phyloP scores from a whole-genome alignment of 2,329 filamentous ascomycete species.

The Zasmidium cellare region DNA sequence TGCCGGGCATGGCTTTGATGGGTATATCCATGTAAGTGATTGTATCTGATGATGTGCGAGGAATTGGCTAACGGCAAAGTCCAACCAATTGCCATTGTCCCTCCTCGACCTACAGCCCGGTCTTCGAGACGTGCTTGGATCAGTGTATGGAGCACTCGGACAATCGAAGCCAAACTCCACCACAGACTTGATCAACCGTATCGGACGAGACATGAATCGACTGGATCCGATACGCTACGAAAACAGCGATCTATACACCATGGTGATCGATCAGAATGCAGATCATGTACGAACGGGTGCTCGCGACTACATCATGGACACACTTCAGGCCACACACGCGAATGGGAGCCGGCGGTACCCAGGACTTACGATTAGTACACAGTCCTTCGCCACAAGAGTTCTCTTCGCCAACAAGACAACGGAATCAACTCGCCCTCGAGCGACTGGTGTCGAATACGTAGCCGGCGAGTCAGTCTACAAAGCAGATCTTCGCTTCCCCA shows the following conservation, averaged over 20 bases:
- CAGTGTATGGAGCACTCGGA: too few relatives aligned
- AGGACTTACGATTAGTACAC: conserved; percentile 23
- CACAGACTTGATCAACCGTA: too few relatives aligned
- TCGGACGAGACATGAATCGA: too few relatives aligned
- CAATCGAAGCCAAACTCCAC: too few relatives aligned
- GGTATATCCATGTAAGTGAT: background rate
- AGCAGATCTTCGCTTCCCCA: conserved; percentile 36
- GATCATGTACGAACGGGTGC: conserved; percentile 7
- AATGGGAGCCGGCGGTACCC: conserved; percentile 13
- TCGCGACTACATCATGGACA: conserved; percentile 7
- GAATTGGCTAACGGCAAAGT: too few relatives aligned
- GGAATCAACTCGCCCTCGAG: conserved; percentile 10
- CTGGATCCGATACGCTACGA: too few relatives aligned
- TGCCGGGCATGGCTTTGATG: background rate
- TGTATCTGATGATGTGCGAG: too few relatives aligned
- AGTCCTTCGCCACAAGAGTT: conserved; percentile 72
- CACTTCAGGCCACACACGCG: conserved; percentile 1
- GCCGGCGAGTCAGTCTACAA: conserved; percentile 38
- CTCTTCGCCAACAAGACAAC: conserved; percentile 50
- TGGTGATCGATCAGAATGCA: too few relatives aligned
- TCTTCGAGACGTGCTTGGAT: too few relatives aligned
- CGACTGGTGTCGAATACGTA: conserved; percentile 42
- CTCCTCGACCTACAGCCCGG: too few relatives aligned
- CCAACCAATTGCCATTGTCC: too few relatives aligned
- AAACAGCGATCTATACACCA: too few relatives aligned